These are phyloP conservation scores for Quercus phellos DNA, from an alignment of 331 rosid species.

Conservation along the genomic window DNA sequence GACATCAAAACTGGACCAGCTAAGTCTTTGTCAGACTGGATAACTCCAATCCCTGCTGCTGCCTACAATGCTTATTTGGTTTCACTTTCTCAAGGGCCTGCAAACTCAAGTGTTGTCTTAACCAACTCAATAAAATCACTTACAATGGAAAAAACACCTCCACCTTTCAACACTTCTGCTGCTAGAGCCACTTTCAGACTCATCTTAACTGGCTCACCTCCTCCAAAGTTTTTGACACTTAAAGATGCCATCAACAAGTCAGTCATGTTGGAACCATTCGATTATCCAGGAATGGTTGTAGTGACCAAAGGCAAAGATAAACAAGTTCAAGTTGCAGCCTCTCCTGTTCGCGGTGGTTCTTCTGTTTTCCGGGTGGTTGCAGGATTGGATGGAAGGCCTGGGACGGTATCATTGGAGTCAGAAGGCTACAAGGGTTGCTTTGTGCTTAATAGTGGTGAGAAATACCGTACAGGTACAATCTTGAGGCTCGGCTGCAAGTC, in stretches of 20 bases:
- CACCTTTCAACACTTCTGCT: conserved; percentile 39
- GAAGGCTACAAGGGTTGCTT: conserved; percentile 49
- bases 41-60: conserved; percentile 56
- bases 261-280: conserved; percentile 58
- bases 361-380: conserved; percentile 40
- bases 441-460: conserved; percentile 28
- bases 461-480: neutral
- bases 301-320: conserved; percentile 37
- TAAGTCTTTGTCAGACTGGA: conserved; percentile 39
- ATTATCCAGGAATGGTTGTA: conserved; percentile 51
- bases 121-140: conserved; percentile 48
- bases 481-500: conserved; percentile 53
- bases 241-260: conserved; percentile 24
- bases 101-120: conserved; percentile 33
- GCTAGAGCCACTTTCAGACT: conserved; percentile 63
- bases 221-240: conserved; percentile 10
- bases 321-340: conserved; percentile 26
- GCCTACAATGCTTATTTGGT: conserved; percentile 37
- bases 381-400: conserved; percentile 57
- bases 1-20: conserved; percentile 38
- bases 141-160: conserved; percentile 38
- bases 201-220: conserved; percentile 17
- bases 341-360: conserved; percentile 18
- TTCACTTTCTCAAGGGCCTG: conserved; percentile 42
- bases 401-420: conserved; percentile 51